These are phyloP conservation scores for Phylloporus arenicola DNA, from an alignment of 768 basidiomycete species.

Conservation along the genomic window DNA sequence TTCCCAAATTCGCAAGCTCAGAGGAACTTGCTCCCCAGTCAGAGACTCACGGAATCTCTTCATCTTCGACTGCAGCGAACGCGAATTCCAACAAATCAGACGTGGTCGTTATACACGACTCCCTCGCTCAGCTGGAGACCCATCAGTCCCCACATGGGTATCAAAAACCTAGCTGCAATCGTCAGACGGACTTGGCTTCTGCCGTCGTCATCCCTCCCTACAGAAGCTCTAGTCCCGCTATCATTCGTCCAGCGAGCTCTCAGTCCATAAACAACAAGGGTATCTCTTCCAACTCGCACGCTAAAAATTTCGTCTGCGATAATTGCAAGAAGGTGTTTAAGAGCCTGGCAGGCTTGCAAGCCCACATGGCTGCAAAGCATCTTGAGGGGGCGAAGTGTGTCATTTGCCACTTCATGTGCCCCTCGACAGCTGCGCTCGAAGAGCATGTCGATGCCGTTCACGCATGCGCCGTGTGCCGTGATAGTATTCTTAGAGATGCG, in stretches of 20 bases:
- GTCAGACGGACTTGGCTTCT: constrained; percentile 8
- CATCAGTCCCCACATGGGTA: constrained; percentile 21
- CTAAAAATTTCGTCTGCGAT: constrained; percentile 14
- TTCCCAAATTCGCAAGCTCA: background rate
- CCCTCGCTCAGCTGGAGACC: constrained; percentile 14
- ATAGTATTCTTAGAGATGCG: constrained; percentile 26
- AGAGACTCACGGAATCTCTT: constrained; percentile 2
- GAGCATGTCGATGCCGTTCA: constrained; percentile 25
- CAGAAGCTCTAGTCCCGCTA: constrained; percentile 13
- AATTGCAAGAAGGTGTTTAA: constrained; percentile 23
- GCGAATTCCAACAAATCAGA: background rate
- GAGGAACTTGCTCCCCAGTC: constrained; percentile 2
- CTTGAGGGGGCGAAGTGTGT: constrained; percentile 16
- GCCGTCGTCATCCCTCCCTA: constrained; percentile 1
- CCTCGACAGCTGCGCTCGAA: constrained; percentile 21
- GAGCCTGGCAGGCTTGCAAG: constrained; percentile 17
- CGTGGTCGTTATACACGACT: constrained; percentile 3
- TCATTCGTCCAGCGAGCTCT: constrained; percentile 14
- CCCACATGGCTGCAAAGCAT: constrained; percentile 23
- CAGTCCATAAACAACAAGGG: constrained; percentile 10
- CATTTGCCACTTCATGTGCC: constrained; percentile 22
- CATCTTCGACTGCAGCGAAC: background rate
- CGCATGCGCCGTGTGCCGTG: constrained; percentile 24
- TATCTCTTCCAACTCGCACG: background rate
- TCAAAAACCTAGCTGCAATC: background rate